phyloP scores from a whole-genome alignment of 176 grass and related monocot genomes.

The maize (Zea mays) region DNA sequence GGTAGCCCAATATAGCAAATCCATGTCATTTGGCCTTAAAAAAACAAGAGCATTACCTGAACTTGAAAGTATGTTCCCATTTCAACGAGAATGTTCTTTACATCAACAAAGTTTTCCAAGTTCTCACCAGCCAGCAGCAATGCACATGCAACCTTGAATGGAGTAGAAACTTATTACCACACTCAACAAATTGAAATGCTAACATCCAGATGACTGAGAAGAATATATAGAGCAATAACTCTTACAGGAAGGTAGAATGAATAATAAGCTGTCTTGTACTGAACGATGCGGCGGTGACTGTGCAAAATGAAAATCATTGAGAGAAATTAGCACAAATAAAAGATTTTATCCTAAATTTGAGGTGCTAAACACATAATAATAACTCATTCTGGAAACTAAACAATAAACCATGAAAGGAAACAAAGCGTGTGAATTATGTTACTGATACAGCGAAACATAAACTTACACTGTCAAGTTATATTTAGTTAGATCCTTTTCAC shows the following conservation, averaged over 20 bases:
- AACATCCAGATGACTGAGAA: not conserved
- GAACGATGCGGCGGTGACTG: conserved; percentile 89
- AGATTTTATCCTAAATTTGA: conserved; percentile 5
- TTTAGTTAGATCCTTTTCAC: conserved; percentile 84
- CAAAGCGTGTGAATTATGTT: not conserved
- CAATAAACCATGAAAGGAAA: conserved; percentile 28
- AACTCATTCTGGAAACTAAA: conserved; percentile 10
- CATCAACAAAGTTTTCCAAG: conserved; percentile 77
- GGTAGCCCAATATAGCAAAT: conserved; percentile 17
- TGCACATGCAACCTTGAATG: conserved; percentile 87
- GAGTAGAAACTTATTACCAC: conserved; percentile 25
- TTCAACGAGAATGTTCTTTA: conserved; percentile 91
- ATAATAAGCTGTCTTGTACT: conserved; percentile 98
- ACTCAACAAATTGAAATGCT: not conserved
- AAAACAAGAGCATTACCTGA: conserved; percentile 50
- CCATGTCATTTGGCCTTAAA: not conserved
- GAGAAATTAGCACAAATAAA: conserved; percentile 31
- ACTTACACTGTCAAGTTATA: conserved; percentile 86
- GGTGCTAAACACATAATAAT: conserved; percentile 23
- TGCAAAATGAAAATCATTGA: conserved; percentile 43
- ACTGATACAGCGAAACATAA: not conserved
- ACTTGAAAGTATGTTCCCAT: conserved; percentile 99
- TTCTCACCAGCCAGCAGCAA: conserved; percentile 77
- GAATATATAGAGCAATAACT: not conserved
- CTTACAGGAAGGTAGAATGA: conserved; percentile 98